These are phyloP conservation scores for Hebeloma cylindrosporum DNA, from an alignment of 768 basidiomycete genomes.

Conservation along the genomic window DNA sequence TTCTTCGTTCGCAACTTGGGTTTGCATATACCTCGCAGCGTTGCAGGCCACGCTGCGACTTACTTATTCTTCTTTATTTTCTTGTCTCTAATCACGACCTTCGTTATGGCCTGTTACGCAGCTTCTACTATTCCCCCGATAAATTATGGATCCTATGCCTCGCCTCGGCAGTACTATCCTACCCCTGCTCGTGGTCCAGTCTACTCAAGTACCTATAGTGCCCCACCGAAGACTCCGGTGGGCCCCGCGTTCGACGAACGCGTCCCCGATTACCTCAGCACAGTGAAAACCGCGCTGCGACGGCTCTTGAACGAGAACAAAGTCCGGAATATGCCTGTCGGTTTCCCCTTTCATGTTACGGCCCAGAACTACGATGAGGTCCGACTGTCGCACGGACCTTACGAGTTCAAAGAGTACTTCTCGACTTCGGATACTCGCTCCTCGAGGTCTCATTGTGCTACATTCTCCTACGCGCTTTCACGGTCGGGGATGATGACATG, in stretches of 20 bases:
- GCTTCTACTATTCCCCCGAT: conserved; percentile 14
- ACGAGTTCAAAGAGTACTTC: conserved; percentile 35
- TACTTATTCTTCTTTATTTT: not conserved
- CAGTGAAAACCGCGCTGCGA: conserved; percentile 30
- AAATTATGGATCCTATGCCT: conserved; percentile 4
- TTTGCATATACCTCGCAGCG: no score
- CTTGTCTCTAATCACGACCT: not conserved
- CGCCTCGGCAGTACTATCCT: conserved; percentile 2
- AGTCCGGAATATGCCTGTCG: conserved; percentile 31
- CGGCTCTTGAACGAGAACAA: conserved; percentile 30
- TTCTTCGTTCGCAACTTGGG: no score
- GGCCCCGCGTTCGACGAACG: conserved; percentile 10
- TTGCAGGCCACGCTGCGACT: no score
- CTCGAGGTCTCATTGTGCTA: conserved; percentile 23
- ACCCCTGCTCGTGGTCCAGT: not conserved
- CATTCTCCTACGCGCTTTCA: conserved; percentile 27
- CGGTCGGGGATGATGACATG: conserved; percentile 28
- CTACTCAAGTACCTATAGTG: conserved; percentile 6
- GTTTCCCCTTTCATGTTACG: conserved; percentile 38
- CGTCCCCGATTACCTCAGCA: conserved; percentile 11
- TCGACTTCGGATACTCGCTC: conserved; percentile 19
- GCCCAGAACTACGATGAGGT: conserved; percentile 21
- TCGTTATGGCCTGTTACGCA: conserved; percentile 9
- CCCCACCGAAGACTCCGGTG: conserved; percentile 7
- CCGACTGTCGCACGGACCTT: conserved; percentile 32